A percentile compares a stretch with the other conserved stretches of the same genome.
Conservation (phyloP, 106 monocot genomes). For the Ottelia alismoides region DNA sequence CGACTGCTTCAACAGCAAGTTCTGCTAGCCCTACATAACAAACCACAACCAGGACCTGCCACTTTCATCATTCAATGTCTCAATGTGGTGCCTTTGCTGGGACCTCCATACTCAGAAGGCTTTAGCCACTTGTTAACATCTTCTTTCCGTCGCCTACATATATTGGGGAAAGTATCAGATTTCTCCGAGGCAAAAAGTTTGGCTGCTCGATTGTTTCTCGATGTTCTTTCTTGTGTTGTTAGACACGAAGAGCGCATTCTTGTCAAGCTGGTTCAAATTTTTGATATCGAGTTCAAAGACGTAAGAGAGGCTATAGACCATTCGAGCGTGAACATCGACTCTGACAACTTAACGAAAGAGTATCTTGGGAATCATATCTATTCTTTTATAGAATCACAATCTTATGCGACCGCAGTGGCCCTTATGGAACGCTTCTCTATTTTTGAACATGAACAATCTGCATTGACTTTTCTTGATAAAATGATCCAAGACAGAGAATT, state of each 20-base stretch:
- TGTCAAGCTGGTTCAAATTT: conserved; percentile 59
- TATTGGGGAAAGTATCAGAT: conserved; percentile 17
- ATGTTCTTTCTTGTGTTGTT: conserved; percentile 46
- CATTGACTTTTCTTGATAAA: conserved; percentile 44
- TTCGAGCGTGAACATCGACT: conserved; percentile 21
- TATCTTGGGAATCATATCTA: conserved; percentile 29
- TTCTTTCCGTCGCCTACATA: conserved; percentile 47
- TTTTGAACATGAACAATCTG: conserved; percentile 17
- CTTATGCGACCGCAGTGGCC: conserved; percentile 63
- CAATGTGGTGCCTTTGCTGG: conserved; percentile 68
- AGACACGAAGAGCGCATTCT: conserved; percentile 78
- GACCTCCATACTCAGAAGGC: conserved; percentile 68
- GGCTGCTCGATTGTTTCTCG: conserved; percentile 42
- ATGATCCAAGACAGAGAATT: conserved; percentile 56
- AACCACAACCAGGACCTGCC: conserved; percentile 54
- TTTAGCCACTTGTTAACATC: conserved; percentile 85
- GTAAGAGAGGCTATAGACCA: conserved; percentile 37
- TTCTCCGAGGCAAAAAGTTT: conserved; percentile 46
- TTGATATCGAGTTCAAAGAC: conserved; percentile 65
- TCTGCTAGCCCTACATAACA: conserved; percentile 35
- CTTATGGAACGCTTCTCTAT: conserved; percentile 62
- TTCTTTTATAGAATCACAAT: conserved; percentile 47
- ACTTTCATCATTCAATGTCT: conserved; percentile 70
- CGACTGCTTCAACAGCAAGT: conserved; percentile 65
- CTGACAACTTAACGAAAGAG: conserved; percentile 30